These are phyloP conservation scores for Botrytis porri DNA, from an alignment of 2,329 filamentous ascomycete species.

Conservation along the genomic window DNA sequence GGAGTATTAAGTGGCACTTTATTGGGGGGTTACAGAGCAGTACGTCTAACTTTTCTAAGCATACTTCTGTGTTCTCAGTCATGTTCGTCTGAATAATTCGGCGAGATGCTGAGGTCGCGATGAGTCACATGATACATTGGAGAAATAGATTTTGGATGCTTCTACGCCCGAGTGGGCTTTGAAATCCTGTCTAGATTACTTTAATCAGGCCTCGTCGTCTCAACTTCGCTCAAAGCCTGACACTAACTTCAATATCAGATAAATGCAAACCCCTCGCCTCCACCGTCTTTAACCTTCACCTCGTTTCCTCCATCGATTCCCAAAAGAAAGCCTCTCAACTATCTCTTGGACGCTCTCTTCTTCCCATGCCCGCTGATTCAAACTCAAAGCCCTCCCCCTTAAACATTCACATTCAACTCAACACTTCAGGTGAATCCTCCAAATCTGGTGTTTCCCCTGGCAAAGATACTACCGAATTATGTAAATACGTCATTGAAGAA, in stretches of 20 bases:
- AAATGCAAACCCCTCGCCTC: conserved; percentile 85
- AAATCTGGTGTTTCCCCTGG: conserved; percentile 80
- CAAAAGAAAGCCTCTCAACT: conserved; percentile 83
- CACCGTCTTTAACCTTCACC: conserved; percentile 83
- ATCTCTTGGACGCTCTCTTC: conserved; percentile 68
- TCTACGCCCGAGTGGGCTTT: not conserved
- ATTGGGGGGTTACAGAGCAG: conserved; percentile 87
- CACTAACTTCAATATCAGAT: conserved; percentile 47
- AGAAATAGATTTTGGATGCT: not conserved
- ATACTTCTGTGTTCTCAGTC: not conserved
- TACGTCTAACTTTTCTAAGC: conserved; percentile 37
- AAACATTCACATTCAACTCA: conserved; percentile 84
- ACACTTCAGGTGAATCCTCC: conserved; percentile 82
- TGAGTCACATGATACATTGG: conserved; percentile 9
- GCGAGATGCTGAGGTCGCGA: not conserved
- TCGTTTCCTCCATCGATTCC: conserved; percentile 86
- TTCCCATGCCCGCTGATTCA: conserved; percentile 40
- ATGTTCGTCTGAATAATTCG: too few species aligned
- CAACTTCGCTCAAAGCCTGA: not conserved
- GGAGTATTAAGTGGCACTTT: conserved; percentile 86
- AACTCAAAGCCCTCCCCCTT: conserved; percentile 36
- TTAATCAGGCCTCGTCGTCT: not conserved
- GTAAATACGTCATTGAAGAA: conserved; percentile 63
- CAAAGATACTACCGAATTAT: conserved; percentile 59
- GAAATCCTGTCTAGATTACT: not conserved